Evolutionary conservation across 768 basidiomycete species (phyloP), one percentile per base, ranked within the genome.

Genomic region (Rubroboletus satanas): DNA sequence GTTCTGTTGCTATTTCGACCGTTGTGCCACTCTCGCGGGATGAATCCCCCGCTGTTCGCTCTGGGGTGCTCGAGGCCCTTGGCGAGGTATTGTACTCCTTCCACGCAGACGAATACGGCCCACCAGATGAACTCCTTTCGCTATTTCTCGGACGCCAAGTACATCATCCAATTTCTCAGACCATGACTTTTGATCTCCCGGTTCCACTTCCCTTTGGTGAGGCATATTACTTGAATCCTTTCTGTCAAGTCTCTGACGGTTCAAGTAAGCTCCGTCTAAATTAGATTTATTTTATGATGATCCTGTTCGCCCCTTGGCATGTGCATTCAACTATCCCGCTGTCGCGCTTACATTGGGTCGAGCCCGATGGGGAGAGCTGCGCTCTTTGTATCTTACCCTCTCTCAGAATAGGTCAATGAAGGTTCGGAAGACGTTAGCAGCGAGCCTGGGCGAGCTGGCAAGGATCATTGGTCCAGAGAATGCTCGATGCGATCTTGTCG

Each of bases 21-120:
- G 73, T 92, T 33, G 51, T 82, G 6, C 75, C 80, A 2, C 81
- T 96, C 23, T 79, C 84, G 17, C 68, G 67, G 26, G 92, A 95
- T 67, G 77, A 80, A 41, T 78, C 80, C 21, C 70, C 80, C 5
- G 76, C 80, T 17, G 93, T 97, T 26, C 86, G 91, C 21, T 81
- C 81, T 15, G 90, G 89, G 4, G 84, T 88, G 3, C 78, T 96
- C 32, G 94, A 97, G 66, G 80, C 90, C 21, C 79, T 97, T 6
- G 95, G 94, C 2, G 94, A 97, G 71, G 84, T 96, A 35, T 79
- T 97, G 52, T 83, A 89, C 67, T 83, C 90, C 12, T 98, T 98
- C 69, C 78, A 81, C 52, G 78, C 83, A 49, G 79, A 80, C 4
- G 72, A 70, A 18, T 64, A 59, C 21, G 88, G 87, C 0, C 89